Percentiles rank a stretch among this genome's conserved stretches.
Evolutionary conservation across 2,329 filamentous ascomycete genomes (phyloP).

Genomic region (Claviceps humidiphila): DNA sequence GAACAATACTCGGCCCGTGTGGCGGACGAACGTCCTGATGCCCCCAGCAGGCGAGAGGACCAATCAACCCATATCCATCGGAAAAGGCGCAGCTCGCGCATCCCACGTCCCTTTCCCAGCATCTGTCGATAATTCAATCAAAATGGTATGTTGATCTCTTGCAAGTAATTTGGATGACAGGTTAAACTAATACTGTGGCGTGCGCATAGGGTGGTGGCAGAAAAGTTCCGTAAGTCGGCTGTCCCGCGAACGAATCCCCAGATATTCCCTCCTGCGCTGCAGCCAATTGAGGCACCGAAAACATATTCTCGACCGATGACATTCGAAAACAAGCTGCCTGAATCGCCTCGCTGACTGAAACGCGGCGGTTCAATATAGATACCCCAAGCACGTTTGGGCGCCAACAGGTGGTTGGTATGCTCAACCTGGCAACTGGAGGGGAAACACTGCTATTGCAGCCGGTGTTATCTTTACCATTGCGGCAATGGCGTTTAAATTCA

Average conservation of each 20-base stretch:
- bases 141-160: slow-evolving; percentile 37
- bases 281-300: slow-evolving; percentile 4
- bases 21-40: background rate
- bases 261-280: background rate
- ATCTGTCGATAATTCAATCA: slow-evolving; percentile 27
- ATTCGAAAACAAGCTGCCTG: slow-evolving; percentile 1
- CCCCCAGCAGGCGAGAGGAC: background rate
- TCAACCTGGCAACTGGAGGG: slow-evolving; percentile 88
- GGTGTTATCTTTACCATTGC: slow-evolving; percentile 55
- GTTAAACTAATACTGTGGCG: background rate
- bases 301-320: slow-evolving; percentile 5
- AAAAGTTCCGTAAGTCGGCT: slow-evolving; percentile 38
- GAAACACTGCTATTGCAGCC: slow-evolving; percentile 71
- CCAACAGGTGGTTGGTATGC: slow-evolving; percentile 95
- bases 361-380: slow-evolving; percentile 36
- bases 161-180: background rate
- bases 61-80: background rate
- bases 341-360: background rate
- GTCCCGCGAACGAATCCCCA: background rate
- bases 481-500: slow-evolving; percentile 56
- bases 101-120: slow-evolving; percentile 7
- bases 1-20: slow-evolving; percentile 4
- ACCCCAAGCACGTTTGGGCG: slow-evolving; percentile 99
- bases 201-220: slow-evolving; percentile 64
- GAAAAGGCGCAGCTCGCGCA: slow-evolving; percentile 19